phyloP scores from a whole-genome alignment of 2,329 filamentous ascomycete genomes.

The Xylaria sp. region DNA sequence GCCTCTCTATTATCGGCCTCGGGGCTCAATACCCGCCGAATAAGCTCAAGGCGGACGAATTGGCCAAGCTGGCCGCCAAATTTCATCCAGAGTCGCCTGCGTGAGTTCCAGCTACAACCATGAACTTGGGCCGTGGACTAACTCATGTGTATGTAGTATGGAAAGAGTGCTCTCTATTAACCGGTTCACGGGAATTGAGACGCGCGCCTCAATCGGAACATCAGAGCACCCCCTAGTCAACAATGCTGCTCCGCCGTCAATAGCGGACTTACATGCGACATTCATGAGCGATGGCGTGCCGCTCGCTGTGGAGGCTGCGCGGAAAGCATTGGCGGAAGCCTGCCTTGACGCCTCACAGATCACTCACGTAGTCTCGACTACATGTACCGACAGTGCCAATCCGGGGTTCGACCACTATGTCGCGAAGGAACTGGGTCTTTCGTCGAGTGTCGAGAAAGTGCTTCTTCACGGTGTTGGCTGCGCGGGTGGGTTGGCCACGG shows the following conservation, averaged over 20 bases:
- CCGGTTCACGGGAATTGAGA: conserved; percentile 72
- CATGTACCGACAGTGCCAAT: conserved; percentile 76
- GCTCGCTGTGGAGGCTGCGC: conserved; percentile 65
- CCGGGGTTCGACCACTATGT: conserved; percentile 76
- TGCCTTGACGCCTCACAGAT: conserved; percentile 63
- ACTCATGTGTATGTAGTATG: conserved; percentile 60
- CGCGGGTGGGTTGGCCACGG: conserved; percentile 69
- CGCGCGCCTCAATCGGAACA: conserved; percentile 70
- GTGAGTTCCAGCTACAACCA: conserved; percentile 54
- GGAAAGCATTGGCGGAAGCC: conserved; percentile 67
- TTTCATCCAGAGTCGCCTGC: conserved; percentile 70
- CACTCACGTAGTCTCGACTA: conserved; percentile 75
- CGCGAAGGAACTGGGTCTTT: conserved; percentile 66
- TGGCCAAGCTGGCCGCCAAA: conserved; percentile 64
- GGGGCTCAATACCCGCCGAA: conserved; percentile 70
- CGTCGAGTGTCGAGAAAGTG: conserved; percentile 70
- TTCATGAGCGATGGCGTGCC: conserved; percentile 69
- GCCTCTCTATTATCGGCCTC: conserved; percentile 70
- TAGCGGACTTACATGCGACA: conserved; percentile 64
- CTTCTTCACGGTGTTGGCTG: conserved; percentile 75
- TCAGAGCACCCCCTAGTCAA: conserved; percentile 72
- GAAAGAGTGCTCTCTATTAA: conserved; percentile 72
- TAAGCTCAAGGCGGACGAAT: conserved; percentile 59
- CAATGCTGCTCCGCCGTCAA: conserved; percentile 61
- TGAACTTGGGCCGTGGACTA: not conserved